These are phyloP conservation scores for Coelastrella sp. DNA, from an alignment of 139 green algal genomes.

Conservation along the genomic window DNA sequence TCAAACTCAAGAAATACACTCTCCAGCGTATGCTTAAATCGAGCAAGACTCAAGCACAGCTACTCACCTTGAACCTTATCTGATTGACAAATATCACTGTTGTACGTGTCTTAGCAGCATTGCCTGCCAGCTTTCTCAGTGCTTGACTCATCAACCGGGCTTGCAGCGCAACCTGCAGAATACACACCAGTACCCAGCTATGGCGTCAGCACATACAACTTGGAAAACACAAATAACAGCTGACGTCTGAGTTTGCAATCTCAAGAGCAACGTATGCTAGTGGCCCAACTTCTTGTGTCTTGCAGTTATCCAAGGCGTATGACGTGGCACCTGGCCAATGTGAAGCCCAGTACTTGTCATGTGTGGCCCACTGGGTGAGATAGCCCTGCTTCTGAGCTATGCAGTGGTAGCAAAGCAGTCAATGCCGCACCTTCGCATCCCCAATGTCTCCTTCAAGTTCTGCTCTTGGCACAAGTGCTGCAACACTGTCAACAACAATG, in stretches of 20 bases:
- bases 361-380: too few species aligned
- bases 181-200: not conserved
- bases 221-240: too few species aligned
- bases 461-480: constrained; percentile 86
- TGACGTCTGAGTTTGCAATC: too few species aligned
- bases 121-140: constrained; percentile 90
- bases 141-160: constrained; percentile 94
- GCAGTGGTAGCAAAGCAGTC: too few species aligned
- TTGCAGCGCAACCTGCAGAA: constrained; percentile 82
- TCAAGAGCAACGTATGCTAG: too few species aligned
- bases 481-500: constrained; percentile 94
- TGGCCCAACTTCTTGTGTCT: too few species aligned
- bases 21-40: too few species aligned
- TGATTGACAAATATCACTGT: constrained; percentile 96
- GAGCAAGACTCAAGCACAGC: not conserved
- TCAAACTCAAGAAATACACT: too few species aligned
- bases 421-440: not conserved
- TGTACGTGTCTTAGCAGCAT: constrained; percentile 77
- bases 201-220: too few species aligned
- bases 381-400: too few species aligned
- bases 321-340: not conserved
- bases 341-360: not conserved
- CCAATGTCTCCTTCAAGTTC: constrained; percentile 97
- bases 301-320: too few species aligned
- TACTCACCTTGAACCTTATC: constrained; percentile 85